Base-by-base conservation (phyloP, 108 stramenopile genomes). In the Cyclotella kingstonii region DNA sequence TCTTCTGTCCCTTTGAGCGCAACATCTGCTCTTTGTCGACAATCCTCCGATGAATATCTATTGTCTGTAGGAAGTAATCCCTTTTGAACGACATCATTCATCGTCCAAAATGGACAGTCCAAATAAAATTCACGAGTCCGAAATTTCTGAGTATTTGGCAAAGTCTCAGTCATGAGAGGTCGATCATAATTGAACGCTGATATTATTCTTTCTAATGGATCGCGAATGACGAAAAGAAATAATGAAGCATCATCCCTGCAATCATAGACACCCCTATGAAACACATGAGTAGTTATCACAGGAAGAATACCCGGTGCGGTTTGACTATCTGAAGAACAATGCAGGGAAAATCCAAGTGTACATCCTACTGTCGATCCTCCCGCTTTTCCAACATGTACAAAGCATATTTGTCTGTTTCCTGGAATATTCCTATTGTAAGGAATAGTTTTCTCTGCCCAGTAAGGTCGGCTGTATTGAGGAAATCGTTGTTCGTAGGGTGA, bases 321-420 rank as follows among this genome's bases (percentile, higher is more conserved):
- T 21, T 63, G 46, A 52, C 54, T 46, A 18, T 63, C 36, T 38
- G 51, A 29, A 42, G 53, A 52, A 31, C 71, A 73, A 51, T 73
- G 71, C 7, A 73, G 56, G 5, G 62, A 64, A 26, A 73, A 73
- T 34, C 71, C 71, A 5, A 73, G 61, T n/a, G 34, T 43, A 41
- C 71, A 73, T 15, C 71, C 66, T 5, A 66, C 31, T 4, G 71
- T 73, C 2, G 71, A 73, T 9, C 71, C 71, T 21, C 71, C 71
- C 31, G 71, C 71, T 73, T 73, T 73, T 3, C 71, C 71, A 9
- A 73, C 71, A 31, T 73, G 71, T 15, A 59, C 63, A n/a, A 73
- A 65, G 31, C 72, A 73, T 8, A 60, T 31, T 46, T 73, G 62
- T 33, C 58, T 64, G 46, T 58, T 42, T 4, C 33, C 26, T 7